Percentiles rank a stretch among this genome's conserved stretches.
Evolutionary conservation across 2,329 filamentous ascomycete genomes (phyloP).

Genomic region (Dothiorella sarmentorum): DNA sequence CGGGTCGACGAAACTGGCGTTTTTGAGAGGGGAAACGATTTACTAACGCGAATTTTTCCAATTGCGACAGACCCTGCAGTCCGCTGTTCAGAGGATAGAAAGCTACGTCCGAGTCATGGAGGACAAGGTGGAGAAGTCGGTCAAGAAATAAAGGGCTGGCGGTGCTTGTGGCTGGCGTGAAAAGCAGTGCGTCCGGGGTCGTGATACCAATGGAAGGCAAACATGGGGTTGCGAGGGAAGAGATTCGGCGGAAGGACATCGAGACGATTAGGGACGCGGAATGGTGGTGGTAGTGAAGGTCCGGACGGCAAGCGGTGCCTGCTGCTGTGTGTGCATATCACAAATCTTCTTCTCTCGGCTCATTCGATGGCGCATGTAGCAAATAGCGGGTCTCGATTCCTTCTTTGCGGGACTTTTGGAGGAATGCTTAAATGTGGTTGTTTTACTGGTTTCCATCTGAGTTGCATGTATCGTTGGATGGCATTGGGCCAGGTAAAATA

Average conservation of each 20-base stretch:
- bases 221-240: background rate
- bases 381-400: slow-evolving; percentile 14
- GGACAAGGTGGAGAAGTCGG: slow-evolving; percentile 63
- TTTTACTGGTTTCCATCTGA: too few species aligned
- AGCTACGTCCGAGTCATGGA: slow-evolving; percentile 79
- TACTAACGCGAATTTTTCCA: slow-evolving; percentile 8
- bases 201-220: background rate
- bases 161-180: too few species aligned
- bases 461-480: too few species aligned
- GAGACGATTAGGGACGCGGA: background rate
- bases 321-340: background rate
- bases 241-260: background rate
- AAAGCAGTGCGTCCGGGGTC: background rate
- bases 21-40: background rate
- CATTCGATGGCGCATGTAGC: slow-evolving; percentile 14
- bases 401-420: background rate
- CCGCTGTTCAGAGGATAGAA: slow-evolving; percentile 80
- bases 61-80: slow-evolving; percentile 76
- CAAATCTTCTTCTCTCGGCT: slow-evolving; percentile 6
- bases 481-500: too few species aligned
- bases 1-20: background rate
- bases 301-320: background rate
- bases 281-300: background rate
- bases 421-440: background rate
- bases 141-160: slow-evolving; percentile 3